Evolutionary conservation across 1,139 yeast species (phyloP).

Genomic region (Yamadazyma diddensiae): DNA sequence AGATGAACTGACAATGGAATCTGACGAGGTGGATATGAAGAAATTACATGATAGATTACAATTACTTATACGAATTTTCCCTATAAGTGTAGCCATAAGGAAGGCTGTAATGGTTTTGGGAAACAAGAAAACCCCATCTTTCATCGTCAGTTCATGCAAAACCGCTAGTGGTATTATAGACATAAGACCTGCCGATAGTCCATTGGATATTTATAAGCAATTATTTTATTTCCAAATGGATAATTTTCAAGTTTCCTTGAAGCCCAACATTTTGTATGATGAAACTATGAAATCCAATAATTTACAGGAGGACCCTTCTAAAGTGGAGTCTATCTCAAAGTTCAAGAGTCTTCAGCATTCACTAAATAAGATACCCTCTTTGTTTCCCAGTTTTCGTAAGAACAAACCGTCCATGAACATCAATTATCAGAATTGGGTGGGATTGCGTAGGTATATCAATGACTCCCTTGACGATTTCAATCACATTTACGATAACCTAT

Average conservation of each 20-base stretch:
- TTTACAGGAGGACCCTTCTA: conserved; percentile 2
- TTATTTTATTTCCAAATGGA: conserved; percentile 41
- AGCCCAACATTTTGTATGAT: conserved; percentile 63
- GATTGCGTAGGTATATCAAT: conserved; percentile 42
- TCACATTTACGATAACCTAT: conserved; percentile 28
- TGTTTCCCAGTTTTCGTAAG: conserved; percentile 4
- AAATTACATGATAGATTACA: conserved; percentile 6
- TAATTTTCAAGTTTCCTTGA: conserved; percentile 56
- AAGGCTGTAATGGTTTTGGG: conserved; percentile 80
- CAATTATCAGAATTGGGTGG: conserved; percentile 32
- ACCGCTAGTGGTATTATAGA: conserved; percentile 62
- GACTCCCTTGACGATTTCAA: conserved; percentile 26
- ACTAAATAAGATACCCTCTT: conserved; percentile 8
- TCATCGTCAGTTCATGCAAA: conserved; percentile 60
- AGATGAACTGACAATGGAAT: conserved; percentile 3
- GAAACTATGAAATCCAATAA: conserved; percentile 13
- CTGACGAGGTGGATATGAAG: conserved; percentile 4
- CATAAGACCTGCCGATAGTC: conserved; percentile 44
- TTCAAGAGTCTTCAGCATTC: conserved; percentile 23
- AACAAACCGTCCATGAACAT: conserved; percentile 7
- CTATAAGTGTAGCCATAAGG: conserved; percentile 54
- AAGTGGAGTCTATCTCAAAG: conserved; percentile 6
- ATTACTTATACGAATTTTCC: conserved; percentile 43
- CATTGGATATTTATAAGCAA: conserved; percentile 55
- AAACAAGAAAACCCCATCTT: conserved; percentile 70